phyloP scores from a whole-genome alignment of 345 rosid genomes.

The Barbarea vulgaris region DNA sequence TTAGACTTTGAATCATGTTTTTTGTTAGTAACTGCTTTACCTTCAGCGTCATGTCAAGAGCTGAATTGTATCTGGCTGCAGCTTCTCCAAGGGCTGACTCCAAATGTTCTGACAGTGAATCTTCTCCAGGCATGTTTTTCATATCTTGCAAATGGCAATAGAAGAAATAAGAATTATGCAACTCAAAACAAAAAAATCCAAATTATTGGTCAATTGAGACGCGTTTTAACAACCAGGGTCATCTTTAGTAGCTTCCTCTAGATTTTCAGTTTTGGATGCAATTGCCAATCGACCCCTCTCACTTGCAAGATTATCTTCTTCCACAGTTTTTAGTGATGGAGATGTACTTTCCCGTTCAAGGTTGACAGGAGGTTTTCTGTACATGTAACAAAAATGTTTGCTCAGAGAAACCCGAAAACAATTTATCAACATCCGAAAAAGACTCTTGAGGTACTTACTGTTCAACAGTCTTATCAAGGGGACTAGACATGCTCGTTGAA shows the following conservation, averaged over 20 bases:
- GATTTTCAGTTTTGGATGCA: constrained; percentile 4
- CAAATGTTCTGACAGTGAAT: neutral
- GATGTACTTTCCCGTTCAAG: too few relatives aligned
- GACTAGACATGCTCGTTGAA: neutral
- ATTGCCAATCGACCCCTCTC: neutral
- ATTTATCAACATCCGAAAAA: neutral
- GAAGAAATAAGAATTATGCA: constrained; percentile 9
- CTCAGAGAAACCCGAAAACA: neutral
- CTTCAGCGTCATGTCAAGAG: too few relatives aligned
- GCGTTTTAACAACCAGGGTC: constrained; percentile 3
- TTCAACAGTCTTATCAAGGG: neutral
- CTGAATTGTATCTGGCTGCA: too few relatives aligned
- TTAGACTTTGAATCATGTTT: too few relatives aligned
- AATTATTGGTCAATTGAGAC: constrained; percentile 1
- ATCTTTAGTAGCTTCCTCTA: constrained; percentile 7
- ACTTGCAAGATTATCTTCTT: constrained; percentile 16
- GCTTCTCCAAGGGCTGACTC: too few relatives aligned
- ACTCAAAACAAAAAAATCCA: neutral
- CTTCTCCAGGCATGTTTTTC: constrained; percentile 20
- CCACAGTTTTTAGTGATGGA: neutral
- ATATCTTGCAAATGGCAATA: constrained; percentile 25
- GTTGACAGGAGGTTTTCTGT: neutral
- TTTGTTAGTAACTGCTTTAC: too few relatives aligned
- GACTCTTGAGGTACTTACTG: constrained; percentile 1
- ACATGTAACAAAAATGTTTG: neutral